These are phyloP conservation scores for Candida tetrigidarum DNA, from an alignment of 1,139 yeast genomes.

Conservation along the genomic window DNA sequence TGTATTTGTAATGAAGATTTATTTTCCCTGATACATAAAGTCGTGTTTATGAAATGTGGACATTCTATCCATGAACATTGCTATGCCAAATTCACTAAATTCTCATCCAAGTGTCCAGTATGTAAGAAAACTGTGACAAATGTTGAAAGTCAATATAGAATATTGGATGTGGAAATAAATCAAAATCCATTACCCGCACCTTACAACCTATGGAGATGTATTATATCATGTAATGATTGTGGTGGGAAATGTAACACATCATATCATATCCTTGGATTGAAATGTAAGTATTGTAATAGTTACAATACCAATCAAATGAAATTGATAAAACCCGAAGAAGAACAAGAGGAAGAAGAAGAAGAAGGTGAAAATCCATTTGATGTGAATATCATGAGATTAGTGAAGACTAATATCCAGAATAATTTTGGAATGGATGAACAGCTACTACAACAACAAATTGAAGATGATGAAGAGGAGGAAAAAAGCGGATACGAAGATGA, in stretches of 20 bases:
- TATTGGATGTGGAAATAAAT: constrained; percentile 79
- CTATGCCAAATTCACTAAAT: constrained; percentile 76
- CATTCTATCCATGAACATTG: constrained; percentile 91
- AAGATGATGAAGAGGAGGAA: constrained; percentile 11
- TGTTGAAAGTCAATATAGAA: constrained; percentile 87
- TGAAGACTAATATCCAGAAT: constrained; percentile 40
- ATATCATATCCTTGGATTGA: constrained; percentile 85
- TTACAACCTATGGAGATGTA: constrained; percentile 73
- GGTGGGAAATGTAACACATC: constrained; percentile 76
- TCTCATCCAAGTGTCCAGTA: constrained; percentile 88
- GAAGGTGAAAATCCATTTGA: constrained; percentile 17
- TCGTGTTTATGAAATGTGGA: constrained; percentile 93
- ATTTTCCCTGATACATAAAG: constrained; percentile 84
- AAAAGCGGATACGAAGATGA: constrained; percentile 19
- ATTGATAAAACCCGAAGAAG: constrained; percentile 60
- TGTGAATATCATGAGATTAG: constrained; percentile 32
- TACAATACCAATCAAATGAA: constrained; percentile 81
- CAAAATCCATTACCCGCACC: constrained; percentile 83
- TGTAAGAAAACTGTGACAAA: constrained; percentile 84
- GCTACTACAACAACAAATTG: constrained; percentile 12
- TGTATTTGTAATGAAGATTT: constrained; percentile 92
- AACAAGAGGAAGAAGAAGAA: constrained; percentile 31
- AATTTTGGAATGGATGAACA: constrained; percentile 41
- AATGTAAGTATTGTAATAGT: constrained; percentile 84
- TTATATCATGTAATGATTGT: constrained; percentile 87